Evolutionary conservation across 208 protist genomes (phyloP), one percentile per base, ranked within the genome.

Genomic region (Wallacemonas collosoma): DNA sequence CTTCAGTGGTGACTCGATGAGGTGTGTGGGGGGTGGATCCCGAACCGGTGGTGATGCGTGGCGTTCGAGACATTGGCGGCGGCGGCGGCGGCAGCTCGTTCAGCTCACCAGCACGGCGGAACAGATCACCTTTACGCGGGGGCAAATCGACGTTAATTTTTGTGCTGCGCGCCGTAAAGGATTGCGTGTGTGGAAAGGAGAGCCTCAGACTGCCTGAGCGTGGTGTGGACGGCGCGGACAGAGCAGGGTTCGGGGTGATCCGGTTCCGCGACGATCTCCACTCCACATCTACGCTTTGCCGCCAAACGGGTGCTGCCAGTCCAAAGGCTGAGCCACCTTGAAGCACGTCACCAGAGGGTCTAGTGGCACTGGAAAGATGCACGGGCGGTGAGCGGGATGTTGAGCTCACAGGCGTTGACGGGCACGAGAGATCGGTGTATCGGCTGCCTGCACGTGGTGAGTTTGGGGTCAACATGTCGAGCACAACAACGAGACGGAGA

Each of bases 21-120:
- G 26, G 26, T 26, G 26, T 26, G 26, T 26, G 26, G 26, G 57
- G 57, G 36, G 57, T 63, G 5, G 57, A 44, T 17, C 9, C 36
- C 38, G 35, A 39, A n/a, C 36, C 44, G 57, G 6, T 17, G 36
- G 35, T 63, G 57, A 5, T 14, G 57, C 17, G 57, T 58, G 54
- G 35, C 15, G 54, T 26, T 14, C 6, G 11, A 11, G 14, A 17
- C 57, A 39, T 5, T 63, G 57, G 57, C 9, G 57, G 57, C 54
- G 54, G 35, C 54, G 54, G 12, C 35, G 54, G 54, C 6, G 12
- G 54, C 12, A 63, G 57, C 17, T 63, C 57, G 17, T 63, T 63
- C 7, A 39, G 44, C n/a, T 63, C 57, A 17, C 57, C 57, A n/a
- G 57, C 57, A 63, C 57, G 57, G 57, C 57, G 57, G n/a, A 63